Base-by-base conservation (phyloP, 495 filamentous ascomycete species). In the Amniculicola lignicola region DNA sequence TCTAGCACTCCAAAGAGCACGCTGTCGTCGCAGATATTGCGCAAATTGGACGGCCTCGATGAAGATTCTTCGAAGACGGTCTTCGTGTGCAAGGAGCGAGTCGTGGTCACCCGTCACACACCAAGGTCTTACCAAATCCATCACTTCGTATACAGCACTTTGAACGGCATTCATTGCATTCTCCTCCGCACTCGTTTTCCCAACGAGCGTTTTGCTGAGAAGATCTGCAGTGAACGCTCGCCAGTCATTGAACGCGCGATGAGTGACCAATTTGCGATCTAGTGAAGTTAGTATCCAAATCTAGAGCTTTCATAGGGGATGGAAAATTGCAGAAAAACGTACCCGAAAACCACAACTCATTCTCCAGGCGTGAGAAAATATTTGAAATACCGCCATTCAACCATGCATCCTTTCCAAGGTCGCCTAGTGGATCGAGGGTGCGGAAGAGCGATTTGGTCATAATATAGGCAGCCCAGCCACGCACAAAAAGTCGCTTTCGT, bases 161-260 rank as follows among this genome's bases (percentile, higher is more conserved):
- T 6, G 15, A 5, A 51, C 24, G 23, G 28, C 24, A 41, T 9
- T 7, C 9, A 6, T 64, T 1, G 21, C n/a, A n/a, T 2, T 9
- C 4, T 25, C 10, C 21, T 47, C 11, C 31, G 19, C 23, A n/a
- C n/a, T 10, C 12, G 12, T 18, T 3, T 31, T 14, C 18, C 18
- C 27, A 6, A 2, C 16, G 33, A 12, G 27, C 22, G 29, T 40
- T 16, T 54, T 65, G 3, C 46, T 63, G 10, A 65, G 38, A 37
- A 65, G 40, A 4, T 41, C 53, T 10, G 59, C 46, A 24, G 59
- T 65, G 14, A 65, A 42, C 25, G 62, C 62, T 38, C 62, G 57
- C 62, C 62, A 65, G 39, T 65, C 62, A 25, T 65, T 53, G 18
- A 65, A 40, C 9, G 57, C 44, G 15, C 44, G 47, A n/a, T 27